Conservation (phyloP, 1,284 basidiomycete genomes). For the Melanopsichium pennsylvanicum region DNA sequence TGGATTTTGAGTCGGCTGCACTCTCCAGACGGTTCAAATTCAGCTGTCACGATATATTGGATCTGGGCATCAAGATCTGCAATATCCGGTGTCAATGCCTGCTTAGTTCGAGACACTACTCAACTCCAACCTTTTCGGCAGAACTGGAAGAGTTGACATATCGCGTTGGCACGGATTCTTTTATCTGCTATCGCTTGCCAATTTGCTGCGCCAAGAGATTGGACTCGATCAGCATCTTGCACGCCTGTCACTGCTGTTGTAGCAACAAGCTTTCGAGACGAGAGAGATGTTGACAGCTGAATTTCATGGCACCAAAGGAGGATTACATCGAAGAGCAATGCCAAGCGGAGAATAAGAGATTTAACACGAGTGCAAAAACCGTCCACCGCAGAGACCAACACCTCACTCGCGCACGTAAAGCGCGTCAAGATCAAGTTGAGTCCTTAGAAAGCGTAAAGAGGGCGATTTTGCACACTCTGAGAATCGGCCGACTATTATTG, state of each 20-base stretch:
- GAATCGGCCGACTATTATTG: slow-evolving; percentile 6
- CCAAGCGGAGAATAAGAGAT: too few species aligned
- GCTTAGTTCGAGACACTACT: neutral
- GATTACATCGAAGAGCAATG: too few species aligned
- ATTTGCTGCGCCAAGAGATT: too few species aligned
- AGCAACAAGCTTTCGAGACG: too few species aligned
- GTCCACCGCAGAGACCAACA: slow-evolving; percentile 2
- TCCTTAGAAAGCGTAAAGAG: too few species aligned
- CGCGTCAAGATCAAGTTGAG: too few species aligned
- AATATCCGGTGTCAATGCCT: neutral
- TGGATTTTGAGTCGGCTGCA: neutral
- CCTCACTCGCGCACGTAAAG: too few species aligned
- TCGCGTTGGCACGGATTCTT: slow-evolving; percentile 3
- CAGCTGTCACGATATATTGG: neutral
- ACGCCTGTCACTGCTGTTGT: too few species aligned
- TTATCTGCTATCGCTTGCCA: neutral
- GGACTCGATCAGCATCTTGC: too few species aligned
- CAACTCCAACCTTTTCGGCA: slow-evolving; percentile 3
- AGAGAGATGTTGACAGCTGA: too few species aligned
- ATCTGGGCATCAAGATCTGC: neutral
- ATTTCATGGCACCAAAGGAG: too few species aligned
- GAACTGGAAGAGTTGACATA: slow-evolving; percentile 14
- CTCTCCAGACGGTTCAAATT: neutral
- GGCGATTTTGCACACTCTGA: neutral
- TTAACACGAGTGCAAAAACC: too few species aligned